Evolutionary conservation across 257 asterid species (phyloP).

Genomic region (Penstemon newberryi): DNA sequence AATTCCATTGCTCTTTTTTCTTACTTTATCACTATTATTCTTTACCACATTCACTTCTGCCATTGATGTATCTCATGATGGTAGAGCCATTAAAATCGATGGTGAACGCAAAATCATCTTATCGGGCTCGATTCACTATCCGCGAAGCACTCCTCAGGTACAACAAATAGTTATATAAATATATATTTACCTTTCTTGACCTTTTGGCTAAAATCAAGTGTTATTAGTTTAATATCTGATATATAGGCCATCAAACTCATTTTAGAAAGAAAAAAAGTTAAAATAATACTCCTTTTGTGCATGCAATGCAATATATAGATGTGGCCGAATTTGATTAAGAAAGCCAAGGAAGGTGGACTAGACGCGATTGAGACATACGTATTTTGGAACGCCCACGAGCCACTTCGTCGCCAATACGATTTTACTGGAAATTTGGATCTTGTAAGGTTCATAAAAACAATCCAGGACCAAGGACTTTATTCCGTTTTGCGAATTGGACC

Average conservation of each 20-base stretch:
- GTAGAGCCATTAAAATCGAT: constrained; percentile 55
- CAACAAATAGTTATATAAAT: background rate
- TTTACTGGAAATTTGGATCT: constrained; percentile 64
- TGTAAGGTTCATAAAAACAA: constrained; percentile 57
- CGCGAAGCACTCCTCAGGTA: constrained; percentile 68
- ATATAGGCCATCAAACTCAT: too few species aligned
- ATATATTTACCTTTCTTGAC: too few species aligned
- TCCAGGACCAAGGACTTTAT: constrained; percentile 58
- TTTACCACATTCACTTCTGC: background rate
- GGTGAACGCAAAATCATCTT: constrained; percentile 53
- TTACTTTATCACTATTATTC: too few species aligned
- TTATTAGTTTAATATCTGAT: too few species aligned
- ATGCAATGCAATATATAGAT: constrained; percentile 35
- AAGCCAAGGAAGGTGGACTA: constrained; percentile 72
- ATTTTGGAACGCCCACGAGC: constrained; percentile 84
- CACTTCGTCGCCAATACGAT: constrained; percentile 61
- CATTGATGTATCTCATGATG: constrained; percentile 51
- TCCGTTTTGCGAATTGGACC: constrained; percentile 82
- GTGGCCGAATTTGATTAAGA: constrained; percentile 81
- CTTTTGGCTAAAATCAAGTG: too few species aligned
- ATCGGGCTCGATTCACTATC: constrained; percentile 80
- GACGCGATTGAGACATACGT: constrained; percentile 81
- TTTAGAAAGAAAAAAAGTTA: too few species aligned
- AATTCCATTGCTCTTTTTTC: too few species aligned
- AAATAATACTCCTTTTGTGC: too few species aligned